Conservation (phyloP, 2,329 filamentous ascomycete species). For the Karstenula rhodostoma region DNA sequence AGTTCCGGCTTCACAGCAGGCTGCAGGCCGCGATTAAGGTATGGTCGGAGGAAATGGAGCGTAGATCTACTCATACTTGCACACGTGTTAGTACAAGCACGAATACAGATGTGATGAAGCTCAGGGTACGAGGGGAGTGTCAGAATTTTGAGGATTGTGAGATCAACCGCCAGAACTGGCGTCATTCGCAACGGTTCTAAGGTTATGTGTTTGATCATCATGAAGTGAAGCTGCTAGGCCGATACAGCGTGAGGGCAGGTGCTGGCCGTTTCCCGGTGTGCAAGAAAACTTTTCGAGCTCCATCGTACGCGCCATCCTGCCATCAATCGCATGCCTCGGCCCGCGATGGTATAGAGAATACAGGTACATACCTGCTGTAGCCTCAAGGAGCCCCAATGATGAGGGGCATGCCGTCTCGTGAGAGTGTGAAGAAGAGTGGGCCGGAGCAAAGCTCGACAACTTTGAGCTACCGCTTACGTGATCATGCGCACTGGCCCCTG, state of each 20-base stretch:
- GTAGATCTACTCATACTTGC: conserved; percentile 56
- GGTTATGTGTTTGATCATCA: conserved; percentile 51
- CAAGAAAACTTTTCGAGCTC: conserved; percentile 2
- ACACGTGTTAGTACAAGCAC: conserved; percentile 49
- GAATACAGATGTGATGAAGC: conserved; percentile 12
- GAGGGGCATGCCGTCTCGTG: conserved; percentile 3
- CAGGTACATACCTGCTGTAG: conserved; percentile 9
- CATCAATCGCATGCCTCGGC: conserved; percentile 1
- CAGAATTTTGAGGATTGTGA: conserved; percentile 51
- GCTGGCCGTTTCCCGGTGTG: conserved; percentile 6
- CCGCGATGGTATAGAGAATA: neutral
- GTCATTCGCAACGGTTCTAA: conserved; percentile 74
- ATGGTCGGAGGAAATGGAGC: conserved; percentile 65
- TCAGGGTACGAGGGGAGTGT: conserved; percentile 21
- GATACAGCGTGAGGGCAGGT: neutral
- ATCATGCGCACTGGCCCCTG: conserved; percentile 6
- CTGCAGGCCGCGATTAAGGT: conserved; percentile 56
- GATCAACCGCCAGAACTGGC: conserved; percentile 62
- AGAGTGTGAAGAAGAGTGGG: neutral
- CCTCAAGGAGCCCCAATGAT: neutral
- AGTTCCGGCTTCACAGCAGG: conserved; percentile 52
- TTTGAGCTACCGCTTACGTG: conserved; percentile 8
- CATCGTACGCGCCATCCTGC: neutral
- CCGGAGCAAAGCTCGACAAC: neutral
- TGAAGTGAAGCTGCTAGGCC: conserved; percentile 10